A percentile compares a stretch with the other conserved stretches of the same genome.
These are phyloP conservation scores for Antrodiella citrinella DNA, from an alignment of 768 basidiomycete species.

Conservation along the genomic window DNA sequence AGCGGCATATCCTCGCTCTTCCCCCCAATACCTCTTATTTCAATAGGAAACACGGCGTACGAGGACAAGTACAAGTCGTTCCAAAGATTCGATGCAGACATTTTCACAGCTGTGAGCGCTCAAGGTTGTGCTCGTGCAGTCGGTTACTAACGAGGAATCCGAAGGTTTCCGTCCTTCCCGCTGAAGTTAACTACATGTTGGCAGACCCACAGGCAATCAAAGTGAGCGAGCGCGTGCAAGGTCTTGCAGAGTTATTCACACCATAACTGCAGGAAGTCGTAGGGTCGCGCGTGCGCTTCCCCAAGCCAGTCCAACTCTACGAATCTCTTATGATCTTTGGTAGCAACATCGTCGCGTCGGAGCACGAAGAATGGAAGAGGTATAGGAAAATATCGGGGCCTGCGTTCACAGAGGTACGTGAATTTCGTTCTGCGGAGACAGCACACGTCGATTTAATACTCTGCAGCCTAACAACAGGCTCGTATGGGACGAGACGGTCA, in stretches of 20 bases:
- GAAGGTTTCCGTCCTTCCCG: no score
- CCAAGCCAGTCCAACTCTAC: conserved; percentile 47
- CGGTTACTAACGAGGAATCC: no score
- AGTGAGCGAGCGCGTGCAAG: no score
- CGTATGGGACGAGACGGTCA: conserved; percentile 30
- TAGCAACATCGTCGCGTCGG: conserved; percentile 54
- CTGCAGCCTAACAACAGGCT: conserved; percentile 34
- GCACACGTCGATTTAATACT: no score
- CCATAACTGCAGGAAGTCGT: conserved; percentile 42
- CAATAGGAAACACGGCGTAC: background rate
- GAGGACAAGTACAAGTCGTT: background rate
- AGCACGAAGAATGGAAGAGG: conserved; percentile 58
- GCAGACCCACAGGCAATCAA: conserved; percentile 12
- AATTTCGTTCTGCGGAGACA: no score
- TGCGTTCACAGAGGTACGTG: conserved; percentile 42
- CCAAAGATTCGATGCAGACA: background rate
- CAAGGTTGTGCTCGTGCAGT: no score
- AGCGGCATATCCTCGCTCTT: conserved; percentile 10
- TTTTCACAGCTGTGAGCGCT: background rate
- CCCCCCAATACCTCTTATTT: conserved; percentile 7
- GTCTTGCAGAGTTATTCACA: no score
- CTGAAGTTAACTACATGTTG: conserved; percentile 9
- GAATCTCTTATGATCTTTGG: conserved; percentile 42
- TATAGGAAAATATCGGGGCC: conserved; percentile 56
- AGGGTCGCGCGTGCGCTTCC: conserved; percentile 41